These are phyloP conservation scores for Backusella circina DNA, from an alignment of 192 early-diverging fungal species.

Conservation along the genomic window DNA sequence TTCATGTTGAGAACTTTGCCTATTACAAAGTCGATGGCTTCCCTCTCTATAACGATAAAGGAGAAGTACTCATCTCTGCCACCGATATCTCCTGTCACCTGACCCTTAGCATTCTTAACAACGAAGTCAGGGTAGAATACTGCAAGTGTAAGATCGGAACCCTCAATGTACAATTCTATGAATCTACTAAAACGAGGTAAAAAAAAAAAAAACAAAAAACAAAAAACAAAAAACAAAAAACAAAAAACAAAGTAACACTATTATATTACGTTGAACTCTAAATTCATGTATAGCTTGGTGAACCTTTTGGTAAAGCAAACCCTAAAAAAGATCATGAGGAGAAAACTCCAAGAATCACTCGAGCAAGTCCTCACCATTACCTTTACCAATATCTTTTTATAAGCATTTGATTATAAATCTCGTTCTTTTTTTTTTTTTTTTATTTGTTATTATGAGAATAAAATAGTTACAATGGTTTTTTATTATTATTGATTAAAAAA, in stretches of 20 bases:
- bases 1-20: background rate
- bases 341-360: background rate
- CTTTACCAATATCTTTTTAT: background rate
- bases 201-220: background rate
- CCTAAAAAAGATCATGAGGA: background rate
- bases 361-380: background rate
- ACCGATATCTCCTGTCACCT: background rate
- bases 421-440: background rate
- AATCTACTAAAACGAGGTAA: background rate
- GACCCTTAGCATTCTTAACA: background rate
- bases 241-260: too few species aligned
- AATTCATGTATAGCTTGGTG: background rate
- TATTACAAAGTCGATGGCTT: background rate
- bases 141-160: background rate
- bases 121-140: background rate
- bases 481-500: background rate
- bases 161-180: background rate
- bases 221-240: too few species aligned
- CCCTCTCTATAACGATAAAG: background rate
- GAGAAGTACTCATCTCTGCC: background rate
- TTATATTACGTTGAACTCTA: background rate
- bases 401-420: background rate
- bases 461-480: background rate
- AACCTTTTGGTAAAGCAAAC: background rate
- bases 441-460: background rate